Base-by-base conservation (phyloP, 1,284 basidiomycete species). In the Grifola frondosa region DNA sequence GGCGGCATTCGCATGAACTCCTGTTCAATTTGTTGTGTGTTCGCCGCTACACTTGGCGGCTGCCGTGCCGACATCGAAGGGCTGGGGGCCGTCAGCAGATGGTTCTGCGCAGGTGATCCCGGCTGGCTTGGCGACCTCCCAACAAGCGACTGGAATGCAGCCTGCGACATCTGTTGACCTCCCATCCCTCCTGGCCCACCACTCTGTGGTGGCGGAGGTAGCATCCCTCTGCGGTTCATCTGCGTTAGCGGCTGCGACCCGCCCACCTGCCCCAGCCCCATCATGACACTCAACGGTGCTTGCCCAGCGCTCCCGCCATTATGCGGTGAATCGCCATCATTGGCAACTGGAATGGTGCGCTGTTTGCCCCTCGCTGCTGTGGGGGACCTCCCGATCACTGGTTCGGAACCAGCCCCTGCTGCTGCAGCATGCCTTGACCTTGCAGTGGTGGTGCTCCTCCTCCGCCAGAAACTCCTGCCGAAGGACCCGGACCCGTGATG, bases 131-230 rank as follows among this genome's bases (percentile, higher is more conserved):
- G 75, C 9, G 81, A 75, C 35, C 77, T 66, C 3, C 68, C 72
- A 10, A 66, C 25, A n/a, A 59, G 50, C 39, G 68, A 67, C 13
- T 67, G 67, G 40, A 64, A 69, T 4, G 55, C 50, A 5, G 61
- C 60, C 21, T 71, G 73, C 10, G 75, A 71, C 5, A 65, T 62
- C 16, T 70, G 68, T 26, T 70, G 69, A n/a, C 52, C 54, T 8
- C 63, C 66, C 44, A 66, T 48, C 2, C 61, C 37, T 15, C 61
- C 66, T 31, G 66, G 66, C 9, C 57, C 64, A 4, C 64, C 64
- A 35, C 66, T 67, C n/a, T n/a, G n/a, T n/a, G n/a, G n/a, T 1
- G 77, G 77, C 0, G 81, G 81, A n/a, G 67, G 67, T 77, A 82
- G 80, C 8, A 64, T 61, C 4, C 64, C 58, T 3, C 73, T 73